These are phyloP conservation scores for Platanthera guangdongensis DNA, from an alignment of 106 monocot genomes.

Conservation along the genomic window DNA sequence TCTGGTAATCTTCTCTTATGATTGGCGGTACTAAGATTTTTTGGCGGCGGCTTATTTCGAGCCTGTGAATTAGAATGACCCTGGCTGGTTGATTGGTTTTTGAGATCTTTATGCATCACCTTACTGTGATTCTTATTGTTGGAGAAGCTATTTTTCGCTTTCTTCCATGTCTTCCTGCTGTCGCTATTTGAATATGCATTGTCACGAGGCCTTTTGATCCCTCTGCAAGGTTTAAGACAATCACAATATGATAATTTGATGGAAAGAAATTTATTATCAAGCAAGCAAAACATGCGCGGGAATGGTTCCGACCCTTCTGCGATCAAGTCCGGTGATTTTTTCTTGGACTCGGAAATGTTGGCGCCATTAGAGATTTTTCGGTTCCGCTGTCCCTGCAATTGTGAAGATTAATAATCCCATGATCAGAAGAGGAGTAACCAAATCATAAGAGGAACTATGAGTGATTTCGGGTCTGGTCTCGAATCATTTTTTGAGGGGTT, in stretches of 20 bases:
- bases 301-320: conserved; percentile 12
- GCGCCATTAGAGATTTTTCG: conserved; percentile 14
- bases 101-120: not conserved
- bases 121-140: not conserved
- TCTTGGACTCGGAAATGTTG: conserved; percentile 1
- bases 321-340: conserved; percentile 7
- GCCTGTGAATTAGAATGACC: conserved; percentile 1
- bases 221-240: conserved; percentile 19
- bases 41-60: not conserved
- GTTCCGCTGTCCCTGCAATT: conserved; percentile 27
- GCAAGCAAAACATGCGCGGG: not conserved
- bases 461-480: no score
- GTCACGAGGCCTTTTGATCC: conserved; percentile 14
- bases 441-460: not conserved
- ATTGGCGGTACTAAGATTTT: conserved; percentile 7
- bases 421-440: not conserved
- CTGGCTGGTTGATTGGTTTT: not conserved
- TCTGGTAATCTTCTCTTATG: conserved; percentile 12
- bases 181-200: conserved; percentile 4
- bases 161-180: conserved; percentile 10
- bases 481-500: no score
- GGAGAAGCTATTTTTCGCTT: conserved; percentile 5
- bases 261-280: not conserved
- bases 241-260: not conserved
- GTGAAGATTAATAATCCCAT: not conserved